These are phyloP conservation scores for Metschnikowia gruessii DNA, from an alignment of 805 yeast genomes.

Conservation along the genomic window DNA sequence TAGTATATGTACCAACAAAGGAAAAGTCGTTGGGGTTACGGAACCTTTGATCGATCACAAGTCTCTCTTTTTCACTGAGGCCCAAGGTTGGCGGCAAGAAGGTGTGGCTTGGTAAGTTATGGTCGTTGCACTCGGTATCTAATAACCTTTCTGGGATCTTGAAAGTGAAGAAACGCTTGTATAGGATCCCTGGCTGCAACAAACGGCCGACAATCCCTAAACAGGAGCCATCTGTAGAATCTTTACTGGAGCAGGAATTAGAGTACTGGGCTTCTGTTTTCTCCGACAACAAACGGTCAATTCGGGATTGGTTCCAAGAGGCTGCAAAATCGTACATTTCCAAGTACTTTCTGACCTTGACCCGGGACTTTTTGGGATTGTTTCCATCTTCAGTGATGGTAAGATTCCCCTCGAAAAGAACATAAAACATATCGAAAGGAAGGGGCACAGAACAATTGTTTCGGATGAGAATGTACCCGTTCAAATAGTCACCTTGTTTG, in stretches of 20 bases:
- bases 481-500: slow-evolving; percentile 63
- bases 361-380: slow-evolving; percentile 18
- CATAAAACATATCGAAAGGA: slow-evolving; percentile 61
- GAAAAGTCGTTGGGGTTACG: slow-evolving; percentile 29
- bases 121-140: slow-evolving; percentile 38
- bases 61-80: slow-evolving; percentile 21
- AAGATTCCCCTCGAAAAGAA: slow-evolving; percentile 53
- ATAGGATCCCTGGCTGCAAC: slow-evolving; percentile 24
- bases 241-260: slow-evolving; percentile 19
- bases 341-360: slow-evolving; percentile 30
- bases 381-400: slow-evolving; percentile 20
- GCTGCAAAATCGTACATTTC: slow-evolving; percentile 47
- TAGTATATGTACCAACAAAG: slow-evolving; percentile 31
- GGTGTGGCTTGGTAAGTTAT: slow-evolving; percentile 30
- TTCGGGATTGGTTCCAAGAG: slow-evolving; percentile 42
- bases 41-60: background rate
- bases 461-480: slow-evolving; percentile 48
- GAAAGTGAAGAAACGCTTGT: slow-evolving; percentile 43
- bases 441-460: slow-evolving; percentile 42
- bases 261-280: slow-evolving; percentile 9
- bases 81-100: slow-evolving; percentile 39
- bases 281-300: slow-evolving; percentile 33
- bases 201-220: slow-evolving; percentile 19
- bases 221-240: slow-evolving; percentile 28
- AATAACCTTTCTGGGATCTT: slow-evolving; percentile 36